phyloP scores from a whole-genome alignment of 1,284 basidiomycete species.

The Megacollybia platyphylla region DNA sequence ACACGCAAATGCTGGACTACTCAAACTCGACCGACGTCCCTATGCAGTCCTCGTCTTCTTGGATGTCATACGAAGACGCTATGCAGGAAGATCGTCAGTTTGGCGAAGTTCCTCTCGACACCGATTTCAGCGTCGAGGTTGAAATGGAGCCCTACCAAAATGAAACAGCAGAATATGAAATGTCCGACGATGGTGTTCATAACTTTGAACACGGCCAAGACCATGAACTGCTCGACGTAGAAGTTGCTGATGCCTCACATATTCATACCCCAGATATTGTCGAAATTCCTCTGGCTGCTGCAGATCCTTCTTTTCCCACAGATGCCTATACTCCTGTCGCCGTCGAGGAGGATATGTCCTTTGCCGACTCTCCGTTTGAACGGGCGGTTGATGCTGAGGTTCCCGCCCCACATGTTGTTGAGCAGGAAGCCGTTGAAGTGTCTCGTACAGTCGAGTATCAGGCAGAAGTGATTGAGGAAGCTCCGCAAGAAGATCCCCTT shows the following conservation, averaged over 20 bases:
- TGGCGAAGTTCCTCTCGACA: conserved; percentile 10
- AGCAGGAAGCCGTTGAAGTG: no score
- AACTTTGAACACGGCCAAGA: conserved; percentile 18
- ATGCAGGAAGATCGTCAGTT: conserved; percentile 47
- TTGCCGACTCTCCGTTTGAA: neutral
- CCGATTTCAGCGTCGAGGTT: conserved; percentile 41
- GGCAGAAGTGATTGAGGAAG: no score
- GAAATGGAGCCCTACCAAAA: conserved; percentile 57
- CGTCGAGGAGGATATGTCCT: neutral
- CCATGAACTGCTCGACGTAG: conserved; percentile 33
- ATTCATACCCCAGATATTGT: neutral
- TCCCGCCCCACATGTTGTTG: no score
- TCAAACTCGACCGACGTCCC: conserved; percentile 47
- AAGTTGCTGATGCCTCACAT: conserved; percentile 39
- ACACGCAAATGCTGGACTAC: conserved; percentile 61
- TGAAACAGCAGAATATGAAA: conserved; percentile 47
- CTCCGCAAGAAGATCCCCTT: no score
- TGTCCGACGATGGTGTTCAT: conserved; percentile 41
- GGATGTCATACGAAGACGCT: conserved; percentile 40
- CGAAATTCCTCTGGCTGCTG: neutral
- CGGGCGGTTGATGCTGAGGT: no score
- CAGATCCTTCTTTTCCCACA: neutral
- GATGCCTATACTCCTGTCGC: neutral
- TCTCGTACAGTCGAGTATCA: no score
- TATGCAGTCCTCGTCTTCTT: conserved; percentile 38